Conservation (phyloP, 1,284 basidiomycete genomes). For the Rhodotorula sp. region DNA sequence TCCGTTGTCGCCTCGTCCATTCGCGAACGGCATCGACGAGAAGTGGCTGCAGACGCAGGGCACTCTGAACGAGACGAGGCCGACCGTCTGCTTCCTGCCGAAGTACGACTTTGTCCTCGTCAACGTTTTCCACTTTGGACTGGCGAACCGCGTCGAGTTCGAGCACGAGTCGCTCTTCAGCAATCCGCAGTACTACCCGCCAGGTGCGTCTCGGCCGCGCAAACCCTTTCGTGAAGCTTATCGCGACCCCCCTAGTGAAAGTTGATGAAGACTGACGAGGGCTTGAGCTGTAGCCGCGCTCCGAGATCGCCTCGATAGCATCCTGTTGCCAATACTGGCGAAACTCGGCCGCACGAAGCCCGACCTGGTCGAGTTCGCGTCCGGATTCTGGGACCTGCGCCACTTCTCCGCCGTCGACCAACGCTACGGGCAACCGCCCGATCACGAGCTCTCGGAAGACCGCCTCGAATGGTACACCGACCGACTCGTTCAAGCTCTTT, state of each 20-base stretch:
- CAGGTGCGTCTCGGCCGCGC: conserved; percentile 8
- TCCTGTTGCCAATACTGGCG: conserved; percentile 31
- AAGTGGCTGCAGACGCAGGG: conserved; percentile 13
- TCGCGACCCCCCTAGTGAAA: too few relatives aligned
- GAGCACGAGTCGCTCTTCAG: conserved; percentile 31
- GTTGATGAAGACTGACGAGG: neutral
- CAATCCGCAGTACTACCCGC: conserved; percentile 34
- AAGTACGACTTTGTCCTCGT: conserved; percentile 36
- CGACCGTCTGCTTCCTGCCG: conserved; percentile 33
- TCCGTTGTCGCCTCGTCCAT: conserved; percentile 34
- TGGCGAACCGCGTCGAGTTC: conserved; percentile 37
- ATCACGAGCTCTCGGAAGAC: conserved; percentile 17
- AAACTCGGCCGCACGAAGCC: conserved; percentile 27
- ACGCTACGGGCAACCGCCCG: conserved; percentile 1
- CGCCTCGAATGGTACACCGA: conserved; percentile 36
- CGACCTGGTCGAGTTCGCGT: conserved; percentile 37
- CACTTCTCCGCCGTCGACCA: conserved; percentile 37
- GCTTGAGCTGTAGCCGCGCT: conserved; percentile 18
- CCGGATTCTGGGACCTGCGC: conserved; percentile 39
- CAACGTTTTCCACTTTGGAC: conserved; percentile 36
- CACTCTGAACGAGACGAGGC: conserved; percentile 17
- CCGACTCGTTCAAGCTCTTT: conserved; percentile 23
- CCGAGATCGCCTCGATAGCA: conserved; percentile 32
- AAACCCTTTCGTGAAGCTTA: too few relatives aligned
- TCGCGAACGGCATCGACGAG: conserved; percentile 41